A percentile compares a stretch with the other conserved stretches of the same genome.
Conservation (phyloP, 2,329 filamentous ascomycete species). For the Colletotrichum orbiculare region DNA sequence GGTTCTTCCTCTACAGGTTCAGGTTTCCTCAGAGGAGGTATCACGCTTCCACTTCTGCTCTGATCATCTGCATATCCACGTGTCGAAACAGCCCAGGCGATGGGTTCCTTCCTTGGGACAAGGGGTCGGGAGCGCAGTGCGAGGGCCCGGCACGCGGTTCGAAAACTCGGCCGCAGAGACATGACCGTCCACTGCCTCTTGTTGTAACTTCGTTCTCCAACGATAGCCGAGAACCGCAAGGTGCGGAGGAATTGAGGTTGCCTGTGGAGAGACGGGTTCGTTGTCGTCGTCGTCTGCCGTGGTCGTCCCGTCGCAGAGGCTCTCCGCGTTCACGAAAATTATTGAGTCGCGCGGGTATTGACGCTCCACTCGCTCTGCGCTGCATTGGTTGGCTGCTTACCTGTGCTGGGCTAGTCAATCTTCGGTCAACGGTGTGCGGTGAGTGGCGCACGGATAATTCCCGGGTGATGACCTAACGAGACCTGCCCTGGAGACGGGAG, state of each 20-base stretch:
- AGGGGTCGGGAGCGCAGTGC: slow-evolving; percentile 51
- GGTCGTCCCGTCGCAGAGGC: slow-evolving; percentile 8
- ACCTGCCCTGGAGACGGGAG: too few species aligned
- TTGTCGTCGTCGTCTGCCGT: slow-evolving; percentile 1
- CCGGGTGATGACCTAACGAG: too few species aligned
- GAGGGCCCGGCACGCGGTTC: slow-evolving; percentile 55
- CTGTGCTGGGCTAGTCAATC: not conserved
- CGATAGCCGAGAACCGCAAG: not conserved
- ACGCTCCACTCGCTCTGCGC: slow-evolving; percentile 25
- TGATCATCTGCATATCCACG: slow-evolving; percentile 44
- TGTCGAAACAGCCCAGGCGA: slow-evolving; percentile 41
- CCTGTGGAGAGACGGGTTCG: not conserved
- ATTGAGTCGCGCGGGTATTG: slow-evolving; percentile 34
- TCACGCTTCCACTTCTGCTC: not conserved
- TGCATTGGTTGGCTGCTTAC: slow-evolving; percentile 12
- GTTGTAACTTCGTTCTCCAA: not conserved
- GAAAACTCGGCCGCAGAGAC: slow-evolving; percentile 66
- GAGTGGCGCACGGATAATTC: too few species aligned
- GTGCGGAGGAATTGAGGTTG: not conserved
- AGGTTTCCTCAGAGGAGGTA: slow-evolving; percentile 12
- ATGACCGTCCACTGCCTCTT: slow-evolving; percentile 47
- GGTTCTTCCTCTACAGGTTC: not conserved
- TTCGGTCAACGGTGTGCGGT: too few species aligned
- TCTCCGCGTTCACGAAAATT: slow-evolving; percentile 30
- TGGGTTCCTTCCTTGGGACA: slow-evolving; percentile 38